Evolutionary conservation across 805 yeast species (phyloP), one percentile per base, ranked within the genome.

Genomic region (Kodamaea laetipori): DNA sequence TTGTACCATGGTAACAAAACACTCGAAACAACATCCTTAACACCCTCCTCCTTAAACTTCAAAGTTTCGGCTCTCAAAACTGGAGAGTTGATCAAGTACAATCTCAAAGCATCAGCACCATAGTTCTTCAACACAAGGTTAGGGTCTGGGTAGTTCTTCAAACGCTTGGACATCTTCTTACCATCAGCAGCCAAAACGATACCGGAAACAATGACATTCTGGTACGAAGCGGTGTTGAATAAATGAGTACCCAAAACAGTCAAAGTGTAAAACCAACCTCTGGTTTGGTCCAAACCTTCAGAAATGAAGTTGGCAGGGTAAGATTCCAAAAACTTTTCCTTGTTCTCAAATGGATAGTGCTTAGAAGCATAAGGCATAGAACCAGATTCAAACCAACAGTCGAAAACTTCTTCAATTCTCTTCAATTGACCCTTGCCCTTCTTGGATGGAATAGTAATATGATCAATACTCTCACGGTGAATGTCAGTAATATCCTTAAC

Each of bases 301-400:
- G 97, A 85, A 58, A 94, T 94, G 70, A 94, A 94, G 68, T 94
- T 92, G 35, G 96, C 99, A 37, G 99, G 99, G 83, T 88, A 95
- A 37, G 86, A 78, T 45, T 77, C 64, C 27, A 71, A 60, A 71
- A 92, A 92, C 37, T 65, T 66, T 11, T 87, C 90, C 63, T 80
- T 69, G 61, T 80, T 79, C 71, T 92, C 97, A 65, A 94, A 94
- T 53, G 99, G 99, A 64, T 90, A 94, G 67, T 94, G 99, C 64
- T 86, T 84, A 30, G 96, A 86, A 43, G 97, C 98, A 57, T 85
- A 94, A 50, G 99, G 99, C 99, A 94, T 94, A 40, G 97, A 84
- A 54, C 99, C 99, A 13, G 97, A 89, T 75, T 94, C 99, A 62
- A 94, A 94, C 99, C 99, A 94, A 76, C 99, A 94, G 73, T 94